phyloP scores from a whole-genome alignment of 2,329 filamentous ascomycete genomes.

The Dendryphion nanum region DNA sequence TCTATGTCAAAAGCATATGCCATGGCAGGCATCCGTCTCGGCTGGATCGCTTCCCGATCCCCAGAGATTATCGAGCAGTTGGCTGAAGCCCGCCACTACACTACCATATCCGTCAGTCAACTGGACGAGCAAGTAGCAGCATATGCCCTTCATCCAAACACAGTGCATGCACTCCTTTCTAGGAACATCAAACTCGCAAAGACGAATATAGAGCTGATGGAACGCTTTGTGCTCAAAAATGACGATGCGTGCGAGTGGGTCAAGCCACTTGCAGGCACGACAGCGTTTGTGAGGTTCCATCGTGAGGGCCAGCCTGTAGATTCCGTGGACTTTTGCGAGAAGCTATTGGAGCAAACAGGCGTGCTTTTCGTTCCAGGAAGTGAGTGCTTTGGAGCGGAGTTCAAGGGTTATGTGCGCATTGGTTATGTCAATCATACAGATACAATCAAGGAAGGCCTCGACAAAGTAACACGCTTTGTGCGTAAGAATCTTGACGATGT shows the following conservation, averaged over 20 bases:
- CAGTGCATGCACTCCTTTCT: conserved; percentile 62
- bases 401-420: conserved; percentile 70
- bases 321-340: conserved; percentile 69
- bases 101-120: conserved; percentile 80
- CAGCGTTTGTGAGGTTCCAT: conserved; percentile 71
- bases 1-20: conserved; percentile 86
- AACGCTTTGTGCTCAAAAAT: conserved; percentile 65
- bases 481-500: conserved; percentile 56
- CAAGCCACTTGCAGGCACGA: conserved; percentile 75
- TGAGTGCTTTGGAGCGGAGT: conserved; percentile 71
- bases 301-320: conserved; percentile 63
- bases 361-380: conserved; percentile 74
- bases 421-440: conserved; percentile 73
- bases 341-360: conserved; percentile 65
- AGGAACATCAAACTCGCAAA: conserved; percentile 67
- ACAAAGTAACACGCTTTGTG: conserved; percentile 55
- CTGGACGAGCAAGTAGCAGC: conserved; percentile 76
- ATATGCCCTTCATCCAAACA: conserved; percentile 66
- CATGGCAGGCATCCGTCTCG: conserved; percentile 75
- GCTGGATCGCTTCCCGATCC: conserved; percentile 75
- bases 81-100: conserved; percentile 72
- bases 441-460: conserved; percentile 65
- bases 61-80: conserved; percentile 61
- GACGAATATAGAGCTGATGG: conserved; percentile 65
- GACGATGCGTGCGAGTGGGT: conserved; percentile 66